phyloP scores from a whole-genome alignment of 2,329 filamentous ascomycete genomes.

The Beauveria bassiana region DNA sequence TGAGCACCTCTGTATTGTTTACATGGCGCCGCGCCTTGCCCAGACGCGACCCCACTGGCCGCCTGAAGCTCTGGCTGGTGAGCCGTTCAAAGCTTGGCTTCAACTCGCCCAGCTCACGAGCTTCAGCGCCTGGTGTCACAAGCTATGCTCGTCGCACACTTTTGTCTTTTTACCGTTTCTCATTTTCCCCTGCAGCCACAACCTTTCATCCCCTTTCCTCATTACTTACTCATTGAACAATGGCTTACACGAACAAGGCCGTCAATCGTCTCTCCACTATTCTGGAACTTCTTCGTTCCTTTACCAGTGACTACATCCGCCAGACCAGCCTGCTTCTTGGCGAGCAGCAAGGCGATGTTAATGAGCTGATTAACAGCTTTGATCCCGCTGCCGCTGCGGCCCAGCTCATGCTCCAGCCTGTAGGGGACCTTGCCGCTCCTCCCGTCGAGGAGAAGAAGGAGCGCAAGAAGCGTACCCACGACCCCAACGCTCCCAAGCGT shows the following conservation, averaged over 20 bases:
- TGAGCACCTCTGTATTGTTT: constrained; percentile 7
- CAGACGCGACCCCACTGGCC: not conserved
- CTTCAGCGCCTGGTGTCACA: not conserved
- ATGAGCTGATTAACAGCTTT: constrained; percentile 41
- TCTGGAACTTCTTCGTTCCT: constrained; percentile 68
- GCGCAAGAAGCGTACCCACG: constrained; percentile 77
- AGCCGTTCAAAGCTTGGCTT: not conserved
- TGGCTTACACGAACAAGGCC: constrained; percentile 46
- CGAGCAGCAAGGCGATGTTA: constrained; percentile 45
- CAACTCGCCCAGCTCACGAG: not conserved
- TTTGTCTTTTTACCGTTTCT: no score
- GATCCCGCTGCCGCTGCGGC: constrained; percentile 41
- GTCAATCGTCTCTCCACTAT: constrained; percentile 63
- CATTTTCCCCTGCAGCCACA: not conserved
- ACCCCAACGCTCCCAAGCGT: constrained; percentile 91
- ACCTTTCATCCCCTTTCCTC: no score
- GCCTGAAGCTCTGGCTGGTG: constrained; percentile 17
- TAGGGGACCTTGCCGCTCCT: constrained; percentile 30
- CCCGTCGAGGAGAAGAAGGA: constrained; percentile 69
- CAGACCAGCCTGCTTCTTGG: constrained; percentile 80
- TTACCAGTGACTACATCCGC: constrained; percentile 77
- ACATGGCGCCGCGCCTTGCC: constrained; percentile 5
- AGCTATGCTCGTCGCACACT: not conserved
- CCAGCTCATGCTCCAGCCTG: constrained; percentile 33
- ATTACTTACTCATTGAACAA: not conserved